Evolutionary conservation across 208 protist species (phyloP), one percentile per base, ranked within the genome.

Genomic region (Leishmania arabica): DNA sequence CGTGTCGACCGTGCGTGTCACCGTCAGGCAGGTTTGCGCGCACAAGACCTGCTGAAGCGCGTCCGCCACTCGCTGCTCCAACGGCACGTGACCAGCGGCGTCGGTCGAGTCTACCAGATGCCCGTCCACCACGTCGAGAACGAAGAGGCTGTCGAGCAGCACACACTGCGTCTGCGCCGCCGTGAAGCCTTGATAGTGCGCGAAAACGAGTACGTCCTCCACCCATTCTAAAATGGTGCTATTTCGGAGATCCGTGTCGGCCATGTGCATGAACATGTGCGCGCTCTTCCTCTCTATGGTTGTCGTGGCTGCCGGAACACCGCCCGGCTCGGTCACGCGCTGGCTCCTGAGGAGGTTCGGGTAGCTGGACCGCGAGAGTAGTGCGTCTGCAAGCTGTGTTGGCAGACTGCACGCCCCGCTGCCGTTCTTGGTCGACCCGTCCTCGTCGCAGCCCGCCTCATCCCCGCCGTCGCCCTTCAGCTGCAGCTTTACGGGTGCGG

Each of bases 191-290:
- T 82, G 79, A 47, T 82, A 79, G 6, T 78, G 54, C 0, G 88
- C 77, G 49, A 95, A 95, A 31, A 86, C 68, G 34, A 95, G 81
- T 9, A 92, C 58, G 31, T 94, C 92, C 75, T 94, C 89, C 58
- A 94, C 92, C 94, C 94, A 97, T 79, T 95, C 91, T 9, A 92
- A 68, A 49, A 97, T 27, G 27, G 86, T 83, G 45, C 85, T 78
- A 51, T 90, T 86, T 34, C 84, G 85, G 75, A 93, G 84, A 42
- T 89, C 85, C 19, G 87, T 88, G 60, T 82, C 90, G 24, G 66
- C 62, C 53, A 81, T 74, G 73, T 84, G 83, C 70, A 83, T 80
- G 80, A 89, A 93, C 21, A 86, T 54, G 72, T 76, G 71, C 47
- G 17, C 17, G 60, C 70, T 45, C 34, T 51, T 54, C 51, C 64